These are phyloP conservation scores for Litchi chinensis DNA, from an alignment of 345 rosid genomes.

Conservation along the genomic window DNA sequence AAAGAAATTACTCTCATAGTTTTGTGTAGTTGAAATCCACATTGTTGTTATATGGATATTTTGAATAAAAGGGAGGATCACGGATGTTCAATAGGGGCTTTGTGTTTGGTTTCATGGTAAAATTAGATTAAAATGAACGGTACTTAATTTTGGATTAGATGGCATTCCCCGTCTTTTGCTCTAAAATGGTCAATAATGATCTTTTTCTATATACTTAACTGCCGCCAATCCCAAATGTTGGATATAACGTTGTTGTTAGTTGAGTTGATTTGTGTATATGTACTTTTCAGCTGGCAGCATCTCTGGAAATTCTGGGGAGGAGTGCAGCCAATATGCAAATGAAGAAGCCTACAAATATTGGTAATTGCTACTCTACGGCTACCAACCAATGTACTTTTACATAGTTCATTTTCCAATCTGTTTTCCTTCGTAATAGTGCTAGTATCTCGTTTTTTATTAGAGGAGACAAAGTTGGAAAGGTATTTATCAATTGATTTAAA, in stretches of 20 bases:
- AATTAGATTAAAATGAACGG: neutral
- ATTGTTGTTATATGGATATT: neutral
- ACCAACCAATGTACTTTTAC: neutral
- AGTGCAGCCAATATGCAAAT: conserved; percentile 77
- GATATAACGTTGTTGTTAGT: conserved; percentile 1
- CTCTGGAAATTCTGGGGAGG: conserved; percentile 61
- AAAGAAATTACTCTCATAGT: neutral
- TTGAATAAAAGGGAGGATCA: neutral
- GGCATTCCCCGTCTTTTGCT: neutral
- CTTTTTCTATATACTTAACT: neutral
- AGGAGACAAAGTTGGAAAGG: neutral
- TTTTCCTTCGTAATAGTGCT: neutral
- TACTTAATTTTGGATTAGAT: neutral
- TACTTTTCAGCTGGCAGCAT: conserved; percentile 72
- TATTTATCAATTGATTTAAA: conserved; percentile 14
- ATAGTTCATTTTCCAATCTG: conserved; percentile 7
- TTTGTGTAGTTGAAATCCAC: neutral
- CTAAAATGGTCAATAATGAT: neutral
- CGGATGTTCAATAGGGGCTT: neutral
- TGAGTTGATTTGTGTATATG: conserved; percentile 20
- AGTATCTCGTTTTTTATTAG: neutral
- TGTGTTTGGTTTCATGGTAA: neutral
- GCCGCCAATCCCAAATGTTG: neutral
- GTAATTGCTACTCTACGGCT: conserved; percentile 33
- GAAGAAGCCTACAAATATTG: conserved; percentile 82